phyloP scores from a whole-genome alignment of 192 early-diverging fungal genomes.

The Rhizoclosmatium sp. region DNA sequence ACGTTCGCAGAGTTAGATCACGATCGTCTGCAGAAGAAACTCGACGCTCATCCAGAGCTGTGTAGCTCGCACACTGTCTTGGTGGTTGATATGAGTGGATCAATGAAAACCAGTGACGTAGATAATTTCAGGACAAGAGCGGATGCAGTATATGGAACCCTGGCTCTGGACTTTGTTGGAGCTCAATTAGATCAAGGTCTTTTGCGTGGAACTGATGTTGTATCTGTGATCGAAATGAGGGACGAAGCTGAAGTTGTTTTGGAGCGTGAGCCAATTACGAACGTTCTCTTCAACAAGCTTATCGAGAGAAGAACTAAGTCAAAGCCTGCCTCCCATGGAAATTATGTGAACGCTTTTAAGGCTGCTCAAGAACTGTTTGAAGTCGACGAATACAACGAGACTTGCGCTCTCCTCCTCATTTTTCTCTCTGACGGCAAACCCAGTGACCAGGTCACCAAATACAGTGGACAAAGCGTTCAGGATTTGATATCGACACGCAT shows the following conservation, averaged over 20 bases:
- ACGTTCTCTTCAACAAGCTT: neutral
- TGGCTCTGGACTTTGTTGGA: constrained; percentile 9
- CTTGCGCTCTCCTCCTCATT: neutral
- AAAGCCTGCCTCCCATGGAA: constrained; percentile 1
- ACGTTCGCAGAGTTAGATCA: neutral
- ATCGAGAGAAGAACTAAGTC: neutral
- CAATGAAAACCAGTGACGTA: constrained; percentile 9
- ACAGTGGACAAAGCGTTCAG: neutral
- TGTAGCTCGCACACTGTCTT: constrained; percentile 11
- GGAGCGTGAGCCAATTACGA: constrained; percentile 4
- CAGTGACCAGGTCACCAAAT: neutral
- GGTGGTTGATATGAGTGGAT: constrained; percentile 11
- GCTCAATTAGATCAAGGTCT: neutral
- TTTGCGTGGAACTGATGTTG: constrained; percentile 6
- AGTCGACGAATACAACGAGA: neutral
- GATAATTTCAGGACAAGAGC: neutral
- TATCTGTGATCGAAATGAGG: constrained; percentile 11
- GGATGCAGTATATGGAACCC: constrained; percentile 13
- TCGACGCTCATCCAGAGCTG: neutral
- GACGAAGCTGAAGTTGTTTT: neutral
- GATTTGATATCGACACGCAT: neutral
- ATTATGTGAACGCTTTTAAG: constrained; percentile 4
- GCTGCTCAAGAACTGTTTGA: neutral
- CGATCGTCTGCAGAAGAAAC: neutral
- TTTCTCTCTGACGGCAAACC: constrained; percentile 11